These are phyloP conservation scores for Epichloe hybrida DNA, from an alignment of 2,329 filamentous ascomycete species.

Conservation along the genomic window DNA sequence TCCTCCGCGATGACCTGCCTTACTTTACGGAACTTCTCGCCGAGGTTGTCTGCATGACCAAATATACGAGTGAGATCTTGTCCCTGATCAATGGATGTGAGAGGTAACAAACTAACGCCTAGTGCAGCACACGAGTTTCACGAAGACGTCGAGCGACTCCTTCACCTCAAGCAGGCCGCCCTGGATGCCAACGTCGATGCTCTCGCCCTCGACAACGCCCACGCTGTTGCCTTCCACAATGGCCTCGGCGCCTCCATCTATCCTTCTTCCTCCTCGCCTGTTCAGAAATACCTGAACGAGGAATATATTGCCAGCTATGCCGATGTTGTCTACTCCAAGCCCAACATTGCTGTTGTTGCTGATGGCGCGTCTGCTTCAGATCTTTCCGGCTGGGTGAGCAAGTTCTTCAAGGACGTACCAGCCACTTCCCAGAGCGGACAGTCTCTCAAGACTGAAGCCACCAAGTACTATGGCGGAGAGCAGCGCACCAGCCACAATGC, in stretches of 20 bases:
- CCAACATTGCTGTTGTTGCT: constrained; percentile 82
- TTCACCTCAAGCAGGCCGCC: constrained; percentile 66
- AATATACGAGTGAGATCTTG: constrained; percentile 55
- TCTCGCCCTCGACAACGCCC: constrained; percentile 74
- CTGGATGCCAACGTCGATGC: constrained; percentile 47
- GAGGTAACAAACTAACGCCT: not conserved
- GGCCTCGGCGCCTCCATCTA: constrained; percentile 73
- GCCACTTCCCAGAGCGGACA: constrained; percentile 37
- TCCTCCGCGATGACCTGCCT: constrained; percentile 87
- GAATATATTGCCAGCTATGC: constrained; percentile 64
- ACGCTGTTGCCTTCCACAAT: constrained; percentile 80
- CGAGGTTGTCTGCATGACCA: constrained; percentile 80
- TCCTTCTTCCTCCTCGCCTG: constrained; percentile 56
- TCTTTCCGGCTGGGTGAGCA: constrained; percentile 76
- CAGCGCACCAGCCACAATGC: constrained; percentile 67
- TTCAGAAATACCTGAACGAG: constrained; percentile 69
- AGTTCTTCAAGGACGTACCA: constrained; percentile 74
- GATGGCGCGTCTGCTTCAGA: constrained; percentile 69
- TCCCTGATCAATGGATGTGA: constrained; percentile 7
- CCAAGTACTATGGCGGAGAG: constrained; percentile 91
- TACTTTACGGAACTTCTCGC: constrained; percentile 95
- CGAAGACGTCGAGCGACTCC: constrained; percentile 69
- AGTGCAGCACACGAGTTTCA: constrained; percentile 69
- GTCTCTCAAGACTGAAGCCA: constrained; percentile 44
- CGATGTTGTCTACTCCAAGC: constrained; percentile 67